These are phyloP conservation scores for Macrolepiota albuminosa DNA, from an alignment of 768 basidiomycete species.

Conservation along the genomic window DNA sequence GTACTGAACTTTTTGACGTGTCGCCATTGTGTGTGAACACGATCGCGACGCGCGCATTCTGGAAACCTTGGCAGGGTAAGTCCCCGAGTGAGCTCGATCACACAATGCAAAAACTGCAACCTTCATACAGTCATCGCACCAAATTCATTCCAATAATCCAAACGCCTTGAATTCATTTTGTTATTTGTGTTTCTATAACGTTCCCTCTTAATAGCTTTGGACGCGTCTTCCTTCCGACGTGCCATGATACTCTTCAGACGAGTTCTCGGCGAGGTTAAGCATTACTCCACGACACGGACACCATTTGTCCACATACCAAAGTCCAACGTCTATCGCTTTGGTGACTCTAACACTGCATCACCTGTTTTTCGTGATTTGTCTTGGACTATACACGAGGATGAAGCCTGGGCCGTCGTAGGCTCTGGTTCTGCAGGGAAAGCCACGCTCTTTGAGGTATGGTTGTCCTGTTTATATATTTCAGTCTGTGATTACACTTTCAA, in stretches of 20 bases:
- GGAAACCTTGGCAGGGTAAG: neutral
- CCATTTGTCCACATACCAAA: conserved; percentile 36
- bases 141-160: neutral
- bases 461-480: neutral
- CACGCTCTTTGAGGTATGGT: conserved; percentile 57
- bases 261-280: neutral
- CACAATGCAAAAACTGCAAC: neutral
- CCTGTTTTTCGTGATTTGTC: conserved; percentile 49
- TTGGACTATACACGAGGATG: conserved; percentile 57
- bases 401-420: conserved; percentile 76
- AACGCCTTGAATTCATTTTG: neutral
- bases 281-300: conserved; percentile 4
- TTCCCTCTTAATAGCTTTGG: too few relatives aligned
- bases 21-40: neutral
- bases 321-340: conserved; percentile 55
- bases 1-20: neutral
- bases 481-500: neutral
- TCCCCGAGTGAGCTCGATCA: neutral
- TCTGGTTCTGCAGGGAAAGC: conserved; percentile 60
- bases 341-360: conserved; percentile 39
- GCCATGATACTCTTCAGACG: neutral
- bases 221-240: neutral
- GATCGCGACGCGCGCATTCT: neutral
- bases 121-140: neutral
- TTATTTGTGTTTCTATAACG: neutral